phyloP scores from a whole-genome alignment of 768 basidiomycete species.

The Boletus sp. region DNA sequence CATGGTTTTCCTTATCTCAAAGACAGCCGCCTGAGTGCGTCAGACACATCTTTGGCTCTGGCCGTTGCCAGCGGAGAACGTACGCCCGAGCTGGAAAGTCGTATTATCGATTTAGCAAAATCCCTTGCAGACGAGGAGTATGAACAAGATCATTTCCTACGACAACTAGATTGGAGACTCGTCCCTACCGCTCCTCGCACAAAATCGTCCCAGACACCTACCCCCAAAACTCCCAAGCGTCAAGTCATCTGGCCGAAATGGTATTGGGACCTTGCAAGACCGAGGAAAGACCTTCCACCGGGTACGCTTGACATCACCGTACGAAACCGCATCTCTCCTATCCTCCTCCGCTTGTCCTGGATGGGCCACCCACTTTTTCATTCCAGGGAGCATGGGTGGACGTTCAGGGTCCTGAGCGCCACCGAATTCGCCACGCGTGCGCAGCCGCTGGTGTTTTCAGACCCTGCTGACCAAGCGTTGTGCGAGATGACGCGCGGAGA shows the following conservation, averaged over 20 bases:
- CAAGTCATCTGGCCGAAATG: conserved; percentile 88
- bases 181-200: conserved; percentile 14
- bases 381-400: conserved; percentile 90
- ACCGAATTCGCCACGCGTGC: conserved; percentile 46
- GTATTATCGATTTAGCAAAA: conserved; percentile 44
- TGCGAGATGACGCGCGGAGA: conserved; percentile 43
- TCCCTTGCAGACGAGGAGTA: conserved; percentile 25
- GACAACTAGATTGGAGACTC: conserved; percentile 67
- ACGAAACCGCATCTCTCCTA: conserved; percentile 77
- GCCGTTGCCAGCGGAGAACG: conserved; percentile 46
- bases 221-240: conserved; percentile 32
- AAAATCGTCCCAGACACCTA: neutral
- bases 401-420: conserved; percentile 67
- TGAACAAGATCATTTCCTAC: conserved; percentile 52
- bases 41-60: conserved; percentile 43
- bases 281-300: conserved; percentile 61
- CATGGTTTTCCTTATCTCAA: conserved; percentile 48
- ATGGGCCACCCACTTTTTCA: conserved; percentile 79
- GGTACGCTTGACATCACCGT: conserved; percentile 78
- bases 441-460: conserved; percentile 54
- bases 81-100: conserved; percentile 31
- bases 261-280: conserved; percentile 89
- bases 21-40: conserved; percentile 40
- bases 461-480: conserved; percentile 59
- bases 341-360: conserved; percentile 88